A percentile compares a stretch with the other conserved stretches of the same genome.
phyloP scores from a whole-genome alignment of 2,329 filamentous ascomycete species.

The Sporothrix mexicana region DNA sequence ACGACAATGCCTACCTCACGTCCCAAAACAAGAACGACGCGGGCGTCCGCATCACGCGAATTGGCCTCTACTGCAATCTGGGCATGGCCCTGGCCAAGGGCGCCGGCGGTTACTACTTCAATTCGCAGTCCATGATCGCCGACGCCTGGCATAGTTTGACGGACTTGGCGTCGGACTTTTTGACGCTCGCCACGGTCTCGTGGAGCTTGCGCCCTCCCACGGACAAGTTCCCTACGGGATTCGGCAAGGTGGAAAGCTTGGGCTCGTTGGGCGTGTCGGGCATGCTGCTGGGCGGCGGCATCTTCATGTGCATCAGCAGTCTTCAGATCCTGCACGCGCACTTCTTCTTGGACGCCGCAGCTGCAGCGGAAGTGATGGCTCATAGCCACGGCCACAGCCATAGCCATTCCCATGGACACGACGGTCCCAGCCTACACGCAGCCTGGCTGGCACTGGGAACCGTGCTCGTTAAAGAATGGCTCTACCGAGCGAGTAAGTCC shows the following conservation, averaged over 20 bases:
- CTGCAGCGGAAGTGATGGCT: slow-evolving; percentile 58
- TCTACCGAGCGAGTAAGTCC: slow-evolving; percentile 90
- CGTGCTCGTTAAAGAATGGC: slow-evolving; percentile 92
- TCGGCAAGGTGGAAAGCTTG: slow-evolving; percentile 96
- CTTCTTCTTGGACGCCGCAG: slow-evolving; percentile 68
- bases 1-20: slow-evolving; percentile 83
- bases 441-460: slow-evolving; percentile 92
- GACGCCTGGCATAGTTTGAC: slow-evolving; percentile 96
- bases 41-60: slow-evolving; percentile 88
- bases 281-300: slow-evolving; percentile 83
- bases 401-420: slow-evolving; percentile 69
- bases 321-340: slow-evolving; percentile 72
- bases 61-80: slow-evolving; percentile 87
- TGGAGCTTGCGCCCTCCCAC: slow-evolving; percentile 89
- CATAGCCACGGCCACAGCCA: slow-evolving; percentile 67
- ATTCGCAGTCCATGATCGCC: slow-evolving; percentile 89
- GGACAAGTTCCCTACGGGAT: slow-evolving; percentile 83
- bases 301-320: slow-evolving; percentile 89
- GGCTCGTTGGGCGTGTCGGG: slow-evolving; percentile 92
- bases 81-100: slow-evolving; percentile 95
- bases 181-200: slow-evolving; percentile 92
- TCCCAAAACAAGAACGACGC: slow-evolving; percentile 88
- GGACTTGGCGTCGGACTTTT: slow-evolving; percentile 91
- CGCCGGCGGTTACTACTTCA: slow-evolving; percentile 89
- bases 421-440: slow-evolving; percentile 84